Conservation (phyloP, 2,329 filamentous ascomycete genomes). For the Trichoderma sp. region DNA sequence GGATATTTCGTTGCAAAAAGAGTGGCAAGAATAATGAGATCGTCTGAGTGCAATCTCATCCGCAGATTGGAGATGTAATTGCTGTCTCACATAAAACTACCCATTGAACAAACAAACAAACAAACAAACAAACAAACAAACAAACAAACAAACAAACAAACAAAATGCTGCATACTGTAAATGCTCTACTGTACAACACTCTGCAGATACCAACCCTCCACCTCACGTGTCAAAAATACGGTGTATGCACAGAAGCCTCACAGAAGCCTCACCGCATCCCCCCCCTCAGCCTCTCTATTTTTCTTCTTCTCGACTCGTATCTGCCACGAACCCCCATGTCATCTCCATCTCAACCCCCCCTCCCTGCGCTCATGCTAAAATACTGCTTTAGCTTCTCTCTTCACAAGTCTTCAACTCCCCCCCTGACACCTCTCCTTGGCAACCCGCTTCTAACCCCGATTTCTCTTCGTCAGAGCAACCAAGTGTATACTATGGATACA, state of each 20-base stretch:
- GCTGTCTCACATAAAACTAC: too few relatives aligned
- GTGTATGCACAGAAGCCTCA: constrained; percentile 17
- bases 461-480: not conserved
- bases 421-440: constrained; percentile 9
- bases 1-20: not conserved
- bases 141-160: too few relatives aligned
- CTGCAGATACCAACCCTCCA: too few relatives aligned
- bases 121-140: too few relatives aligned
- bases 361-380: not conserved
- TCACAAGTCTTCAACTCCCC: not conserved
- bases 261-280: constrained; percentile 12
- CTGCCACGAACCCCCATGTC: constrained; percentile 5
- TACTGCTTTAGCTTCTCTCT: not conserved
- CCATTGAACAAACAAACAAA: too few relatives aligned
- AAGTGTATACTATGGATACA: not conserved
- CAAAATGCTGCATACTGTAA: too few relatives aligned
- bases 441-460: not conserved
- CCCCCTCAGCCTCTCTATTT: not conserved
- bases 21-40: not conserved
- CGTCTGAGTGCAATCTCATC: not conserved
- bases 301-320: not conserved
- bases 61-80: not conserved
- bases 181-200: too few relatives aligned
- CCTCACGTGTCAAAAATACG: constrained; percentile 11
- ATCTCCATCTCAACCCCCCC: not conserved